Conservation (phyloP, 768 basidiomycete species). For the Amanita exitialis region DNA sequence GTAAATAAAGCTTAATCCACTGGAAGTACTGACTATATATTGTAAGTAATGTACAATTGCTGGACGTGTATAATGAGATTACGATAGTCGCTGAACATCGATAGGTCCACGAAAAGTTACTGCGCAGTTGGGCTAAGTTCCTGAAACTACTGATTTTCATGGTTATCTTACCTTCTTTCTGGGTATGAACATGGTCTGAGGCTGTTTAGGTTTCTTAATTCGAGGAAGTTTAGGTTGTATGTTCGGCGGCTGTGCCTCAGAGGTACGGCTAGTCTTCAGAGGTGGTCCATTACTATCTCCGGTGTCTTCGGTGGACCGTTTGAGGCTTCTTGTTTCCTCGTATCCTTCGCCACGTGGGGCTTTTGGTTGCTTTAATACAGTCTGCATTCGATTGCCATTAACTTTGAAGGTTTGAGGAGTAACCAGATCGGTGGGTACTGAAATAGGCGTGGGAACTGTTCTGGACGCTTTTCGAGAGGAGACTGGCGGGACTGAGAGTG, state of each 20-base stretch:
- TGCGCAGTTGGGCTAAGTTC: not conserved
- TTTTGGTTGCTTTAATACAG: not conserved
- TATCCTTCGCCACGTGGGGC: not conserved
- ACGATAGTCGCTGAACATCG: not conserved
- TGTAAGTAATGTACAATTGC: conserved; percentile 6
- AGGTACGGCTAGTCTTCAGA: conserved; percentile 10
- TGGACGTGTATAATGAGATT: not conserved
- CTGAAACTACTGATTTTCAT: not conserved
- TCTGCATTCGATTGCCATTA: not conserved
- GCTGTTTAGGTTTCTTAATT: conserved; percentile 28
- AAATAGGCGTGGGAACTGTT: conserved; percentile 8
- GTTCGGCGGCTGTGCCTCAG: conserved; percentile 12
- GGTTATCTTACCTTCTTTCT: conserved; percentile 28
- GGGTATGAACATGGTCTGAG: conserved; percentile 50
- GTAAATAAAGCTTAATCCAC: conserved; percentile 8
- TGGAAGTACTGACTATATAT: conserved; percentile 3
- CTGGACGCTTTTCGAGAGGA: conserved; percentile 12
- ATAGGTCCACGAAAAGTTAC: not conserved
- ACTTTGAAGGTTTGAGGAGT: conserved; percentile 27
- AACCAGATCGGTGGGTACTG: conserved; percentile 22
- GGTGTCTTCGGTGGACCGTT: not conserved
- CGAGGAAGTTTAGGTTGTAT: conserved; percentile 11
- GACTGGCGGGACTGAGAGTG: conserved; percentile 7
- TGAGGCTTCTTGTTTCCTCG: not conserved
- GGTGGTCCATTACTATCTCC: not conserved